These are phyloP conservation scores for Striga asiatica DNA, from an alignment of 257 asterid species.

Conservation along the genomic window DNA sequence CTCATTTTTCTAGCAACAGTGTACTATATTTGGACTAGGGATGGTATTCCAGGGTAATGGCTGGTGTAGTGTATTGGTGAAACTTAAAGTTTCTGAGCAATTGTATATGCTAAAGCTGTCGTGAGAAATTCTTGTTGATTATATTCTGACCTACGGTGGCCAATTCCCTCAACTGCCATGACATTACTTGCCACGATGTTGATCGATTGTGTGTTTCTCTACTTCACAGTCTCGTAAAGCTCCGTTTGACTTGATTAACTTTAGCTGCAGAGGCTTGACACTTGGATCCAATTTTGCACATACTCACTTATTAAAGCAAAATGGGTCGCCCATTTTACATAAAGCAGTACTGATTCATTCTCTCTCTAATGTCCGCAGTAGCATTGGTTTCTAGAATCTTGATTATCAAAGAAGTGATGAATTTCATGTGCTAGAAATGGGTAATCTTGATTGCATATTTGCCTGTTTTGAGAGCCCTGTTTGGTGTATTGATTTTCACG, in stretches of 20 bases:
- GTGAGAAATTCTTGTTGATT: not conserved
- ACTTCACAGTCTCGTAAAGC: not conserved
- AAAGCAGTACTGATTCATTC: not conserved
- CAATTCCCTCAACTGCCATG: not conserved
- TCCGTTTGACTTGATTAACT: not conserved
- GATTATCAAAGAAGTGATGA: not conserved
- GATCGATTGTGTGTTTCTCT: not conserved
- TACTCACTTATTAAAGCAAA: not conserved
- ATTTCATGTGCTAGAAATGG: not conserved
- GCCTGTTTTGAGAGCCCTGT: too few species aligned
- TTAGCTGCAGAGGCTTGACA: conserved; percentile 4
- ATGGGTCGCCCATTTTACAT: not conserved
- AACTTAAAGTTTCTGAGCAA: not conserved
- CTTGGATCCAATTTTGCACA: not conserved
- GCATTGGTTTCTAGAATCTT: not conserved
- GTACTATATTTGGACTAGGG: not conserved
- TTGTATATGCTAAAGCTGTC: not conserved
- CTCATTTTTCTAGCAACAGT: not conserved
- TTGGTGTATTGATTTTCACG: too few species aligned
- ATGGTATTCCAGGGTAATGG: not conserved
- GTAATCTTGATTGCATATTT: too few species aligned
- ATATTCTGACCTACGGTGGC: not conserved
- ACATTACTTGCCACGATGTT: not conserved
- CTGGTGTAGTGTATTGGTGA: not conserved
- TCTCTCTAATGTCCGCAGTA: not conserved